Conservation (phyloP, 352 stramenopile species). For the Globisporangium cylindrosporum region DNA sequence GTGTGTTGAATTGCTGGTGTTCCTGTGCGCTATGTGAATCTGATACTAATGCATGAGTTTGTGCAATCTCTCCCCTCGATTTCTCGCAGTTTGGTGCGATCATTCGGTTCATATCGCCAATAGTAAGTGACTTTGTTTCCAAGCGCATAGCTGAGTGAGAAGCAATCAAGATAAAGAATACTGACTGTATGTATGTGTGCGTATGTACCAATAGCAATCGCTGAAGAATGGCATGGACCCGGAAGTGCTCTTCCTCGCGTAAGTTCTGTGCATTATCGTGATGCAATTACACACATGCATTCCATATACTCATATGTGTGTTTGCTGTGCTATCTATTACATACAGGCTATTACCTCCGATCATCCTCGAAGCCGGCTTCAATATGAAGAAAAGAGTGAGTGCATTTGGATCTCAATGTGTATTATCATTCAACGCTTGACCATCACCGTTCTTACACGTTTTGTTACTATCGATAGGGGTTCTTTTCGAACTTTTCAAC, state of each 20-base stretch:
- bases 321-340: neutral
- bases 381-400: conserved; percentile 86
- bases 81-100: conserved; percentile 60
- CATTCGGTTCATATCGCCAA: conserved; percentile 77
- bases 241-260: conserved; percentile 84
- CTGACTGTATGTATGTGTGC: conserved; percentile 4
- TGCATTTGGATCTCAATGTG: neutral
- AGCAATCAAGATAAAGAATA: neutral
- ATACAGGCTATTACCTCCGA: conserved; percentile 65
- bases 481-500: conserved; percentile 89
- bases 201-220: conserved; percentile 43
- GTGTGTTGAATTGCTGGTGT: conserved; percentile 7
- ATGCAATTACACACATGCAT: neutral
- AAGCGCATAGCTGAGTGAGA: neutral
- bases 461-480: conserved; percentile 32
- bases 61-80: neutral
- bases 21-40: neutral
- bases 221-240: conserved; percentile 80
- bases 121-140: conserved; percentile 28
- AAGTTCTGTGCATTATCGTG: conserved; percentile 14
- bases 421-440: neutral
- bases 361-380: conserved; percentile 85
- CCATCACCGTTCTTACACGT: conserved; percentile 4
- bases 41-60: neutral
- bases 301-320: neutral